Evolutionary conservation across 257 asterid genomes (phyloP).

Genomic region (Solanum appendiculatum): DNA sequence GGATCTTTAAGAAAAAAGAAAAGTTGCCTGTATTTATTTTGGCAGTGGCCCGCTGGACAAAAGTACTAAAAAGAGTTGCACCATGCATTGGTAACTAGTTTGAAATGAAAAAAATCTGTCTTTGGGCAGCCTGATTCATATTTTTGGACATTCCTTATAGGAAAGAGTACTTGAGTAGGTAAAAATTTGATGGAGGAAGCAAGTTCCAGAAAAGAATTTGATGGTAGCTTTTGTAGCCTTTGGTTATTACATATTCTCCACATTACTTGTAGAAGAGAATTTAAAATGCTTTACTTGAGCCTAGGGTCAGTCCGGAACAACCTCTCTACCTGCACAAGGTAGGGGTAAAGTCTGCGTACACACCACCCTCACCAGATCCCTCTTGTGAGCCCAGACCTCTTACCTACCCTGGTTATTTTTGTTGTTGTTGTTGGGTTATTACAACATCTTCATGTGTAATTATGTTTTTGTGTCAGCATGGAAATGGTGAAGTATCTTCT

Average conservation of each 20-base stretch:
- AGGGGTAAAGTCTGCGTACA: background rate
- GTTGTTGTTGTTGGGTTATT: background rate
- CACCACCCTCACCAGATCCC: background rate
- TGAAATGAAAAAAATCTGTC: background rate
- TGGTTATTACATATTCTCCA: background rate
- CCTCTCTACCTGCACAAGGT: background rate
- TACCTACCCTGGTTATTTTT: background rate
- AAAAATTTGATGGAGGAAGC: background rate
- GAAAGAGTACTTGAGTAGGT: background rate
- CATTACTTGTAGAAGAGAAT: background rate
- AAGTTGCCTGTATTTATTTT: background rate
- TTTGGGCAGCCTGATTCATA: background rate
- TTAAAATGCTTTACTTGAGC: background rate
- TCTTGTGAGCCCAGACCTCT: background rate
- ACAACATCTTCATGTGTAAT: background rate
- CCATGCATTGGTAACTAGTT: background rate
- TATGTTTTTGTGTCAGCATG: background rate
- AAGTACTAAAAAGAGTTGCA: background rate
- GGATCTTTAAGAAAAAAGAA: background rate
- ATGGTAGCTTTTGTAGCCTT: background rate
- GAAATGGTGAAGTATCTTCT: background rate
- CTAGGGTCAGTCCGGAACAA: background rate
- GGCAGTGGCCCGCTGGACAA: background rate
- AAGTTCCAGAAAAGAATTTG: background rate
- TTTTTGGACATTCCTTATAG: background rate